Percentiles rank a stretch among this genome's conserved stretches.
These are phyloP conservation scores for Colletotrichum nymphaeae DNA, from an alignment of 2,329 filamentous ascomycete species.

Conservation along the genomic window DNA sequence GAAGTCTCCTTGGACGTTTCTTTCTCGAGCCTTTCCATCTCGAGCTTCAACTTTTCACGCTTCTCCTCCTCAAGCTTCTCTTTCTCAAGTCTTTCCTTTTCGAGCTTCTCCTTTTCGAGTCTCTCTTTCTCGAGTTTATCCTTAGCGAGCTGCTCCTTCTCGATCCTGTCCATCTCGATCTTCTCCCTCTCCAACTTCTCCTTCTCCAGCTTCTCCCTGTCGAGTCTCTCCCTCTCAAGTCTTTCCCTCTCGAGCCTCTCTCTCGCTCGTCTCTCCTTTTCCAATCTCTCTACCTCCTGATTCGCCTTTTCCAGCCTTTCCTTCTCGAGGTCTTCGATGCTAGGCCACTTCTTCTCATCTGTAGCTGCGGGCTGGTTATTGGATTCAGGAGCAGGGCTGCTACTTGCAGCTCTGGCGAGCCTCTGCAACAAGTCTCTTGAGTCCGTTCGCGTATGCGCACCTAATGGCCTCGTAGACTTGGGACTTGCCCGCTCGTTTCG, in stretches of 20 bases:
- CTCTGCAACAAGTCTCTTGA: conserved; percentile 61
- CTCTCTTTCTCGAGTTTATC: background rate
- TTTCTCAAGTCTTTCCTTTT: too few species aligned
- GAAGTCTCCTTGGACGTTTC: background rate
- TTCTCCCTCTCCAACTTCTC: background rate
- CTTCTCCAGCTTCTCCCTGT: background rate
- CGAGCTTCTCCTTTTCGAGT: background rate
- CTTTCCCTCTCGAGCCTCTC: background rate
- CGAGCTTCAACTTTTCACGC: background rate
- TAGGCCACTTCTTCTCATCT: background rate
- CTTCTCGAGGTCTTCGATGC: background rate
- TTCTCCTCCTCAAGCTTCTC: background rate
- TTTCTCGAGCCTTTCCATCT: background rate
- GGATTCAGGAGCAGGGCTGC: conserved; percentile 52
- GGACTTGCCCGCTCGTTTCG: conserved; percentile 26
- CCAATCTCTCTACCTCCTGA: background rate
- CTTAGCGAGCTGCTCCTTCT: background rate
- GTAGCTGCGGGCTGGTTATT: background rate
- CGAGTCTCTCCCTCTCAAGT: background rate
- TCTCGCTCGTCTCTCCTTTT: background rate
- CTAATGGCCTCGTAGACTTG: background rate
- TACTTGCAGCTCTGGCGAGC: conserved; percentile 60
- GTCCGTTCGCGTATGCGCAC: conserved; percentile 47
- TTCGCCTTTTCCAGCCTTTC: background rate
- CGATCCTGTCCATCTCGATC: background rate